Percentiles rank a stretch among this genome's conserved stretches.
Conservation (phyloP, 2,329 filamentous ascomycete genomes). For the Talaromyces sp. region DNA sequence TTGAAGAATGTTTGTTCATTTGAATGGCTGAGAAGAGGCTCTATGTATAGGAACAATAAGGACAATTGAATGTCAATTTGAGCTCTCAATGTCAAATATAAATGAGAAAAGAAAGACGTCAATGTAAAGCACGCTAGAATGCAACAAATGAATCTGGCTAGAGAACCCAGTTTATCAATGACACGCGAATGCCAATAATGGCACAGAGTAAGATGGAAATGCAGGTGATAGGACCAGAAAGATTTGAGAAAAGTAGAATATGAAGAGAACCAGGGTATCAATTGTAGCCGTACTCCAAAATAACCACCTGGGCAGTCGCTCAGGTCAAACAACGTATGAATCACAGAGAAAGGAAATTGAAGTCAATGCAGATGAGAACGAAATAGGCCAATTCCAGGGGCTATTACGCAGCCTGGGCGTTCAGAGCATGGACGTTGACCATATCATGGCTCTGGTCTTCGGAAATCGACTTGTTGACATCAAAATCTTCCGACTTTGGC, state of each 20-base stretch:
- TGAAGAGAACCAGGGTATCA: slow-evolving; percentile 2
- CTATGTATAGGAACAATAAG: not conserved
- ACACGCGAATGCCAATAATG: not conserved
- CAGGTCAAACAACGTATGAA: not conserved
- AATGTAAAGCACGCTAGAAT: slow-evolving; percentile 7
- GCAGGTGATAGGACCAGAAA: not conserved
- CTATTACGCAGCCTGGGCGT: slow-evolving; percentile 1
- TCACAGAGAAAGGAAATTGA: not conserved
- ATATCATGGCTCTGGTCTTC: not conserved
- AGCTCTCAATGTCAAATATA: not conserved
- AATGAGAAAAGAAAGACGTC: not conserved
- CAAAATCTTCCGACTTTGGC: not conserved
- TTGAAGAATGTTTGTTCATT: not conserved
- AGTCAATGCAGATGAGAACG: not conserved
- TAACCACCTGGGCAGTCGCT: not conserved
- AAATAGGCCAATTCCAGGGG: not conserved
- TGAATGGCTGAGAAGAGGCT: too few relatives aligned
- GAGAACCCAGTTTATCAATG: not conserved
- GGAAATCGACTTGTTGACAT: not conserved
- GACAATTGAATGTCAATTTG: not conserved
- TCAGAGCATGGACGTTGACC: not conserved
- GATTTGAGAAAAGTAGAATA: not conserved
- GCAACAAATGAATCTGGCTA: not conserved
- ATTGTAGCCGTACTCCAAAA: slow-evolving; percentile 1
- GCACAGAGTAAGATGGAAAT: not conserved